These are phyloP conservation scores for Rhypophila decipiens DNA, from an alignment of 495 filamentous ascomycete species.

Conservation along the genomic window DNA sequence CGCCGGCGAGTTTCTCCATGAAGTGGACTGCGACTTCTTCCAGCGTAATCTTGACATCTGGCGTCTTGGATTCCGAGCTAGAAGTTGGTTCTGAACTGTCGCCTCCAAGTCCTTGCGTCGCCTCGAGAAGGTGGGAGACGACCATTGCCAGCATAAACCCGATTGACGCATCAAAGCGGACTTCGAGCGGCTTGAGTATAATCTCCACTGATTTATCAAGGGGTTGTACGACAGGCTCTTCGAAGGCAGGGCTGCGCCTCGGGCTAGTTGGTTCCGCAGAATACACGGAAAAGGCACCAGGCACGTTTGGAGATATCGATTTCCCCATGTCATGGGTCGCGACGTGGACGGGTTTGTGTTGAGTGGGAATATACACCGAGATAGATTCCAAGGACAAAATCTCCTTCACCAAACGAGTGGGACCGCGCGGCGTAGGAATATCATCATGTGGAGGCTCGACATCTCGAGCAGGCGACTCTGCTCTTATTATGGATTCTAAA, in stretches of 20 bases:
- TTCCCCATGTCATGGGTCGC: slow-evolving; percentile 13
- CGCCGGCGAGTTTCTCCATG: slow-evolving; percentile 54
- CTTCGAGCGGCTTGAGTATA: slow-evolving; percentile 46
- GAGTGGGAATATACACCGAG: slow-evolving; percentile 39
- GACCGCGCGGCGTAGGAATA: slow-evolving; percentile 36
- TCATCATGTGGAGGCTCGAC: slow-evolving; percentile 25
- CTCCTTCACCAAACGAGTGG: slow-evolving; percentile 43
- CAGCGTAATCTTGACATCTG: slow-evolving; percentile 44
- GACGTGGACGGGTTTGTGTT: slow-evolving; percentile 31
- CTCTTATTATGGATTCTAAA: neutral
- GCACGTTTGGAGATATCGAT: slow-evolving; percentile 42
- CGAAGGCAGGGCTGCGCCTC: slow-evolving; percentile 8
- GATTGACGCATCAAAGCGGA: slow-evolving; percentile 62
- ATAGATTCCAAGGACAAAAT: slow-evolving; percentile 35
- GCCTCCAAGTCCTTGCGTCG: slow-evolving; percentile 26
- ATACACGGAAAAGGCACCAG: slow-evolving; percentile 53
- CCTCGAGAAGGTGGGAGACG: slow-evolving; percentile 45
- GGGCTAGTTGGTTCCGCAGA: slow-evolving; percentile 21
- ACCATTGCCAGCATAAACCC: slow-evolving; percentile 61
- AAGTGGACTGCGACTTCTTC: slow-evolving; percentile 57
- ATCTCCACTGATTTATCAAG: slow-evolving; percentile 44
- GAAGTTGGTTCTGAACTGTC: slow-evolving; percentile 17
- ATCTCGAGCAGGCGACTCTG: slow-evolving; percentile 2
- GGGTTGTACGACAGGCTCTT: slow-evolving; percentile 2
- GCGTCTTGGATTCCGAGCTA: slow-evolving; percentile 18